phyloP scores from a whole-genome alignment of 768 basidiomycete species.

The Suillus tomentosus region DNA sequence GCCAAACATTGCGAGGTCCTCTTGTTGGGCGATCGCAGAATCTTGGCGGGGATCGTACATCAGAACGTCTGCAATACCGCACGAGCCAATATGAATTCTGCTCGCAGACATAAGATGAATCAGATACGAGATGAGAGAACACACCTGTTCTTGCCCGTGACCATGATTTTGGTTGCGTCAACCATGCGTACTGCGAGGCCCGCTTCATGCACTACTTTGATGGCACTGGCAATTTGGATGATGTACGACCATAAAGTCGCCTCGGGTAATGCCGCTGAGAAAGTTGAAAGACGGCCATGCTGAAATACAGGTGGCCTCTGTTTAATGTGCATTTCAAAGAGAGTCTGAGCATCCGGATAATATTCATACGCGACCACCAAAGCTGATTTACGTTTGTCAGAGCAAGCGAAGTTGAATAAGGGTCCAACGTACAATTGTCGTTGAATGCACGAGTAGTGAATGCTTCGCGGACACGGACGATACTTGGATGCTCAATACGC shows the following conservation, averaged over 20 bases:
- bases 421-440: constrained; percentile 74
- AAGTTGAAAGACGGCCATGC: constrained; percentile 39
- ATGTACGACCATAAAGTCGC: constrained; percentile 90
- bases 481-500: constrained; percentile 79
- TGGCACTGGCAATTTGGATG: constrained; percentile 83
- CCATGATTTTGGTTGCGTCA: constrained; percentile 83
- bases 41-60: constrained; percentile 72
- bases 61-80: constrained; percentile 85
- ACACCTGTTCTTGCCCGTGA: constrained; percentile 89
- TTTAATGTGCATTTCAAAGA: constrained; percentile 78
- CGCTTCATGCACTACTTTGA: constrained; percentile 82
- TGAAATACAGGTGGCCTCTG: constrained; percentile 44
- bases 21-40: constrained; percentile 68
- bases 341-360: constrained; percentile 79
- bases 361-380: constrained; percentile 91
- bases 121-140: constrained; percentile 9
- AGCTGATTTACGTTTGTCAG: constrained; percentile 46
- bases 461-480: constrained; percentile 84
- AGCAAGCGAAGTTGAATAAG: not conserved
- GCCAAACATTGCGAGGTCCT: constrained; percentile 87
- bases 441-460: constrained; percentile 94
- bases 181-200: constrained; percentile 81
- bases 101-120: constrained; percentile 1
- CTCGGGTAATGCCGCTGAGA: constrained; percentile 58
- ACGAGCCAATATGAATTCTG: constrained; percentile 85